Base-by-base conservation (phyloP, 2,329 filamentous ascomycete species). In the Thelonectria rubi region DNA sequence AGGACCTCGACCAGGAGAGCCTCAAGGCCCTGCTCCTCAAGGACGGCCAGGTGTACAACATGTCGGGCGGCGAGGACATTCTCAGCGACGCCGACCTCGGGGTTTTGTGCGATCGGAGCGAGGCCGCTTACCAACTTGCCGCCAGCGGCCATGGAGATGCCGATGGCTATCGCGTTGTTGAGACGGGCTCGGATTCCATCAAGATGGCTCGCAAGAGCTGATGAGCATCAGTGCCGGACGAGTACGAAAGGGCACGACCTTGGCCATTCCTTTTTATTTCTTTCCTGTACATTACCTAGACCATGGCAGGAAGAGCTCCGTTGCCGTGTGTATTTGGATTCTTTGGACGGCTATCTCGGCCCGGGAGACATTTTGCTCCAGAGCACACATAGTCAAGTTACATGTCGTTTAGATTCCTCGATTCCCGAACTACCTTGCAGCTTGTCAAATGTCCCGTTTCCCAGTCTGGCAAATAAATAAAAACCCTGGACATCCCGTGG, bases 81-180 rank as follows among this genome's bases (percentile, higher is more conserved):
- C 76, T 98, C 37, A 91, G 87, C 43, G 87, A 95, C 49, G 81
- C 85, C 24, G 95, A 98, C 71, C 72, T 99, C 24, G 84, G 89
- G 2, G 87, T 92, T 3, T 75, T 99, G 54, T 91, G 92, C 46
- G 94, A 98, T 77, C 82, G 93, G 50, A 86, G 82, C 57, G 86
- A 89, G 39, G 82, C 81, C 32, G 87, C 87, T 0, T 90, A 88
- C 65, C 86, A 85, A 40, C 84, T 86, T 57, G 94, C 94, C 1
- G 93, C 94, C 61, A 90, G 87, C 72, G 94, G 94, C 0, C 77
- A 92, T 50, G 92, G 93, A 6, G 85, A 89, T 68, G 88, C 88
- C 1, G 89, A 86, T 51, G 84, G 81, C 0, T 96, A 93, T 74
- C 86, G 86, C 73, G 89, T 93, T 52, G 91, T 97, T 12, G 93